Base-by-base conservation (phyloP, 352 stramenopile species). In the Pythium dissotocum region DNA sequence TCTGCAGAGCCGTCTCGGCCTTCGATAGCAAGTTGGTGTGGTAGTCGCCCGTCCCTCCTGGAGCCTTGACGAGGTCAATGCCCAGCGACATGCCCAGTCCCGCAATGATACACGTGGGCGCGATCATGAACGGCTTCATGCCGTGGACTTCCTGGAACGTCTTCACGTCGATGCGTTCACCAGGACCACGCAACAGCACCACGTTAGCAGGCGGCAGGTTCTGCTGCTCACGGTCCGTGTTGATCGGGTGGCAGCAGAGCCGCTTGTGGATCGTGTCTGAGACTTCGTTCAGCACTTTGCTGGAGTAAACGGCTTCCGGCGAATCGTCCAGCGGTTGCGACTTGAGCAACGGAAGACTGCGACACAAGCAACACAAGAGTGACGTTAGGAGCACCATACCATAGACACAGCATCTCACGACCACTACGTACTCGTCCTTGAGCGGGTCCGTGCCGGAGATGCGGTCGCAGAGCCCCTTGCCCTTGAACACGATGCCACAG, bases 101-200 rank as follows among this genome's bases (percentile, higher is more conserved):
- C 18, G 88, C 88, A 36, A 96, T 96, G 71, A 96, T 96, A 61
- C 88, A 96, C 16, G 88, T 96, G 2, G 88, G 88, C 14, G 88
- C 88, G 52, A 96, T 94, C 88, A 96, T 96, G 67, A 96, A 96
- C 26, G 87, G 72, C 52, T 77, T 89, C 28, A 96, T 69, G 14
- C 84, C 87, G 73, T 96, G 88, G 67, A 91, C 85, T 8, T 94
- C 78, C 38, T 87, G 72, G 54, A 96, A 96, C 4, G 83, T 81
- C n/a, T 83, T 76, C 28, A 96, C 88, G 28, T 93, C 80, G 69
- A 96, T 96, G 54, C 88, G 85, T 64, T 96, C 88, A 21, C 88
- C 88, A 12, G 88, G 88, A 6, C 88, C 88, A 40, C 88, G 85
- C 36, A 96, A 69, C 40, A 96, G 65, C n/a, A 96, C 87, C 21